Percentiles rank a stretch among this genome's conserved stretches.
Evolutionary conservation across 495 filamentous ascomycete genomes (phyloP).

Genomic region (Pyrenula aspistea): DNA sequence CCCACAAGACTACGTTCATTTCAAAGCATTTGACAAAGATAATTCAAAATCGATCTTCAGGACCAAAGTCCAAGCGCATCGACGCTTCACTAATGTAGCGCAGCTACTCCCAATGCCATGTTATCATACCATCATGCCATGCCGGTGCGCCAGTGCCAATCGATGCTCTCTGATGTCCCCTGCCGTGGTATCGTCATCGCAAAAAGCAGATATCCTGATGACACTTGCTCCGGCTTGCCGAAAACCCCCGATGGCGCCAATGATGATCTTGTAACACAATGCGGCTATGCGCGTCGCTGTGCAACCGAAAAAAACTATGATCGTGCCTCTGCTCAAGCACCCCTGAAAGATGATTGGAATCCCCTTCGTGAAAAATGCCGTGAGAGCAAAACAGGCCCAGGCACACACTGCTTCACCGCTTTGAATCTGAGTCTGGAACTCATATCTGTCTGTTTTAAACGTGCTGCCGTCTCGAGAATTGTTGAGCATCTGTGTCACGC

Average conservation of each 20-base stretch:
- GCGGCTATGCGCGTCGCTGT: not conserved
- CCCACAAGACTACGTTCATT: not conserved
- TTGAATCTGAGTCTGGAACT: not conserved
- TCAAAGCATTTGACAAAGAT: not conserved
- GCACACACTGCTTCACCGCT: not conserved
- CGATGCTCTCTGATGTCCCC: not conserved
- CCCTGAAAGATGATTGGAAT: not conserved
- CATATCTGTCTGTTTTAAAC: not conserved
- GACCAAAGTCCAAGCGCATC: not conserved
- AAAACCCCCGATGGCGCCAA: not conserved
- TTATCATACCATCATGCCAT: not conserved
- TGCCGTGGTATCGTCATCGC: not conserved
- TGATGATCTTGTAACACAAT: not conserved
- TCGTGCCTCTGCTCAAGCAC: not conserved
- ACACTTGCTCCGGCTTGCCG: not conserved
- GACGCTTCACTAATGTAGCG: not conserved
- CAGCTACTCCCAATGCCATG: not conserved
- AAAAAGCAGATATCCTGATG: not conserved
- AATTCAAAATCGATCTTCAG: not conserved
- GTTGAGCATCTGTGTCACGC: constrained; percentile 15
- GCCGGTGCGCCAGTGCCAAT: not conserved
- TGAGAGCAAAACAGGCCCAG: not conserved
- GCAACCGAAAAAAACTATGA: not conserved
- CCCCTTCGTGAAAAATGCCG: not conserved
- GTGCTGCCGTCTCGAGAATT: not conserved